Evolutionary conservation across 306 rosid genomes (phyloP).

Genomic region (Prosopis cineraria): DNA sequence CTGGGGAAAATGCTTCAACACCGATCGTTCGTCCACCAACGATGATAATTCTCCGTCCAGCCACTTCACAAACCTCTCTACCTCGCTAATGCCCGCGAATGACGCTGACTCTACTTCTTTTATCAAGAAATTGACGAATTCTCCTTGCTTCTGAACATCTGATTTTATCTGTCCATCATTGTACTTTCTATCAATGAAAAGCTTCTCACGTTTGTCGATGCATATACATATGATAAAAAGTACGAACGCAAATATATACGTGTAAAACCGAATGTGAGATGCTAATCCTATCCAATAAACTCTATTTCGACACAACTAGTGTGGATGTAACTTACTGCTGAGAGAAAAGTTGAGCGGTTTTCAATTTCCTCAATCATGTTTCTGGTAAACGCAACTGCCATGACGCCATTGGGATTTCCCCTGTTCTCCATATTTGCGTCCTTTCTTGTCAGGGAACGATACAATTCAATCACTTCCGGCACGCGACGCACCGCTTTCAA

Average conservation of each 20-base stretch:
- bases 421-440: slow-evolving; percentile 61
- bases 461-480: slow-evolving; percentile 83
- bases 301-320: background rate
- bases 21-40: slow-evolving; percentile 86
- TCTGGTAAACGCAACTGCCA: slow-evolving; percentile 68
- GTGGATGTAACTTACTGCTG: slow-evolving; percentile 65
- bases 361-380: slow-evolving; percentile 98
- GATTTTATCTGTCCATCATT: slow-evolving; percentile 69
- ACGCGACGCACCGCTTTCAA: slow-evolving; percentile 78
- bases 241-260: background rate
- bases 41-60: slow-evolving; percentile 74
- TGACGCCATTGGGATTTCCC: slow-evolving; percentile 52
- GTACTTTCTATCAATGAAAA: background rate
- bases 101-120: slow-evolving; percentile 67
- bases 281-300: background rate
- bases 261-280: background rate
- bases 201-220: background rate
- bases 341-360: slow-evolving; percentile 70
- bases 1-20: slow-evolving; percentile 73
- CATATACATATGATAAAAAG: background rate
- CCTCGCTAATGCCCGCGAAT: slow-evolving; percentile 57
- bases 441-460: slow-evolving; percentile 79
- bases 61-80: slow-evolving; percentile 80
- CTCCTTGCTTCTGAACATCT: slow-evolving; percentile 79
- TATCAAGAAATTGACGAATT: slow-evolving; percentile 60